Conservation (phyloP, 495 filamentous ascomycete genomes). For the Sordaria brevicollis region DNA sequence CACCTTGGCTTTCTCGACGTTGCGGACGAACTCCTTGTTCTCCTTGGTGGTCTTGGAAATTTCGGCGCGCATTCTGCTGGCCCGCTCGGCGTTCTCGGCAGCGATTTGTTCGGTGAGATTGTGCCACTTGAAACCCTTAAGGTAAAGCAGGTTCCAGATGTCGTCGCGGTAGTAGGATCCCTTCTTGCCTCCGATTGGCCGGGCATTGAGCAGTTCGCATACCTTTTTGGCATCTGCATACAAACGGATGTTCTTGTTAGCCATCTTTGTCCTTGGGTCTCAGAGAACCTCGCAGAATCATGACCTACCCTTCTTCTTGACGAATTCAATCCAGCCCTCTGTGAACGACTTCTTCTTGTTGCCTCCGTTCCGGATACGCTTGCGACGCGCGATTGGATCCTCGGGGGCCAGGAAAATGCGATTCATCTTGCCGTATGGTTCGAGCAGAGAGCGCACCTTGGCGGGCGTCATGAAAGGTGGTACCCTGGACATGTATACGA, state of each 20-base stretch:
- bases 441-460: constrained; percentile 67
- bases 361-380: constrained; percentile 54
- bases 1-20: constrained; percentile 68
- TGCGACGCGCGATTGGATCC: constrained; percentile 48
- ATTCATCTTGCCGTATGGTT: constrained; percentile 67
- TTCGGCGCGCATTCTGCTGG: constrained; percentile 67
- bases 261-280: not conserved
- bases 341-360: constrained; percentile 83
- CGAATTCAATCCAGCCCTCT: constrained; percentile 93
- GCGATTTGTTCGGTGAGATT: constrained; percentile 49
- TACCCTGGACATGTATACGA: constrained; percentile 81
- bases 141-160: constrained; percentile 69
- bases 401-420: constrained; percentile 84
- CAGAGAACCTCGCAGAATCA: not conserved
- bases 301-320: constrained; percentile 17
- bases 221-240: constrained; percentile 59
- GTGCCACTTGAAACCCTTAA: constrained; percentile 78
- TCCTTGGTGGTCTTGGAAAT: constrained; percentile 69
- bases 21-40: constrained; percentile 71
- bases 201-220: constrained; percentile 77
- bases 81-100: constrained; percentile 73
- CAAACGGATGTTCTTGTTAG: constrained; percentile 36
- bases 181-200: constrained; percentile 77
- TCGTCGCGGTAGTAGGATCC: constrained; percentile 87
- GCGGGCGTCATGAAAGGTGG: constrained; percentile 92